These are phyloP conservation scores for Nannizzia gypsea DNA, from an alignment of 2,329 filamentous ascomycete species.

Conservation along the genomic window DNA sequence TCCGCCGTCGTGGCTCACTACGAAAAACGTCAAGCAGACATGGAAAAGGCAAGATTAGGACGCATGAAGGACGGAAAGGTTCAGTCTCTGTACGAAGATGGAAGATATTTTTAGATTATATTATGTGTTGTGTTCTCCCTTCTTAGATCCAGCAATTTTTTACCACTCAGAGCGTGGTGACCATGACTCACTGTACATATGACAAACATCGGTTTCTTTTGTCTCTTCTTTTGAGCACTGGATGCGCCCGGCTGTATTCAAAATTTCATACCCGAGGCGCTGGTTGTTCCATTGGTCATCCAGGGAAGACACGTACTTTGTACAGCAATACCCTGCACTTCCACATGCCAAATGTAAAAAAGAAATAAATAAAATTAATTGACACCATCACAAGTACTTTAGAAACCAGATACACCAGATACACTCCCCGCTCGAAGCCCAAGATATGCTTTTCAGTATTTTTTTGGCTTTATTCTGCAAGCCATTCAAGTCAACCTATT, in stretches of 20 bases:
- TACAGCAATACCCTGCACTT: not conserved
- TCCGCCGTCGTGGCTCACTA: conserved; percentile 52
- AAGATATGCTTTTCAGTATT: not conserved
- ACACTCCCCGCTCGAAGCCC: not conserved
- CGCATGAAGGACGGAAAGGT: conserved; percentile 35
- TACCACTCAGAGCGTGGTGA: not conserved
- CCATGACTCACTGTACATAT: conserved; percentile 5
- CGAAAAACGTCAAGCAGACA: conserved; percentile 44
- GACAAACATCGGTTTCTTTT: conserved; percentile 3
- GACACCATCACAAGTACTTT: not conserved
- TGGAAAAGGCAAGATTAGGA: conserved; percentile 45
- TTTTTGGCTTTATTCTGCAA: not conserved
- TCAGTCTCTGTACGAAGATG: conserved; percentile 34
- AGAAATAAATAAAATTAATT: not conserved
- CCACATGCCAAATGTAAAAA: not conserved
- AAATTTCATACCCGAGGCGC: not conserved
- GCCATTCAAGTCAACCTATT: not conserved
- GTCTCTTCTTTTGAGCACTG: not conserved
- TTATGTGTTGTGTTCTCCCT: not conserved
- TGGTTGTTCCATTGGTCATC: not conserved
- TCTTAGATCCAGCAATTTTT: not conserved
- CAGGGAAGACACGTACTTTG: conserved; percentile 1
- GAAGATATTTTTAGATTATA: conserved; percentile 16
- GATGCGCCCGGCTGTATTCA: not conserved
- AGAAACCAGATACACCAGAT: not conserved